These are phyloP conservation scores for Pseudozyma pruni DNA, from an alignment of 1,284 basidiomycete species.

Conservation along the genomic window DNA sequence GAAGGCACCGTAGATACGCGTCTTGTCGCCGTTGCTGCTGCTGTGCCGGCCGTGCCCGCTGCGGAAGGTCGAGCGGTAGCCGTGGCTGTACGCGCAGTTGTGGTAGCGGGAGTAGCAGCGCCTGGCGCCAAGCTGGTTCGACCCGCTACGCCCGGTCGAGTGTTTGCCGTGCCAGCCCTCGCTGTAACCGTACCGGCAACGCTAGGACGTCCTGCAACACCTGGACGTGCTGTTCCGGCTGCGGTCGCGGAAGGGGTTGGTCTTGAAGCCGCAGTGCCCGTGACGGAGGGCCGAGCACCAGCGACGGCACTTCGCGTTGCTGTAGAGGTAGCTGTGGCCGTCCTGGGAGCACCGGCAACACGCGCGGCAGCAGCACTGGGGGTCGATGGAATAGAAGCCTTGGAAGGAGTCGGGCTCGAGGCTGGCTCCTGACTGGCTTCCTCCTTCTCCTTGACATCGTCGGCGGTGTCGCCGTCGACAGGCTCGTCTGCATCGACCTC, in stretches of 20 bases:
- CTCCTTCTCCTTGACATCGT: slow-evolving; percentile 11
- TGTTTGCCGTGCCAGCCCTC: slow-evolving; percentile 2
- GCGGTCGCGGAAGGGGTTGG: slow-evolving; percentile 9
- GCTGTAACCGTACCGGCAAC: slow-evolving; percentile 11
- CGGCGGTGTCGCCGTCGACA: slow-evolving; percentile 6
- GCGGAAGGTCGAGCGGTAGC: slow-evolving; percentile 23
- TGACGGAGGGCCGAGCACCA: slow-evolving; percentile 26
- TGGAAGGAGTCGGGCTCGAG: slow-evolving; percentile 5
- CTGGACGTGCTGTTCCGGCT: slow-evolving; percentile 10
- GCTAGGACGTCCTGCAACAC: slow-evolving; percentile 23
- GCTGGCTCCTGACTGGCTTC: slow-evolving; percentile 1
- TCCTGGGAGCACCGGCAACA: slow-evolving; percentile 7
- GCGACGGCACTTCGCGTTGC: slow-evolving; percentile 24
- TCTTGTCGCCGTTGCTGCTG: slow-evolving; percentile 18
- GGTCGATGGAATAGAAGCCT: slow-evolving; percentile 14
- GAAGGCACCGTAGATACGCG: slow-evolving; percentile 35
- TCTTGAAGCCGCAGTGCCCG: slow-evolving; percentile 16
- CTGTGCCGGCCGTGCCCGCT: slow-evolving; percentile 8
- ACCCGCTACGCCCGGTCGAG: slow-evolving; percentile 27
- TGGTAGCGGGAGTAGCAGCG: slow-evolving; percentile 1
- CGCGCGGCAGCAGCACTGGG: slow-evolving; percentile 10
- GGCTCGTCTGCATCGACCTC: slow-evolving; percentile 11
- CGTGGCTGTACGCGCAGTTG: slow-evolving; percentile 10
- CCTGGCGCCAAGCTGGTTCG: slow-evolving; percentile 31
- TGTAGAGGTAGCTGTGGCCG: slow-evolving; percentile 13